Evolutionary conservation across 176 grass and related monocot genomes (phyloP).

Genomic region (Triticum turgidum): DNA sequence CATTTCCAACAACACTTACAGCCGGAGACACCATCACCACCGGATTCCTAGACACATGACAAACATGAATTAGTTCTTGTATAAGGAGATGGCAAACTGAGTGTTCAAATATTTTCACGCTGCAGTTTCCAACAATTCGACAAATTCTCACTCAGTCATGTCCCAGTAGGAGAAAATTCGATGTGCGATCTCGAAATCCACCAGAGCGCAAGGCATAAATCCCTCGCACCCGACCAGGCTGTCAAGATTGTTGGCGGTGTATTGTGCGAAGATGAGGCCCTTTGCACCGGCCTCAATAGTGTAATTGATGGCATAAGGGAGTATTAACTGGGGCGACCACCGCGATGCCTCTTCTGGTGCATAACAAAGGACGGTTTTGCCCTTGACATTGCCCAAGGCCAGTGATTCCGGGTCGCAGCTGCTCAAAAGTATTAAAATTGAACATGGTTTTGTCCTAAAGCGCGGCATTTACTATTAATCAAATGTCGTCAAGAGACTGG

Average conservation of each 20-base stretch:
- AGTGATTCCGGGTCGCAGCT: not conserved
- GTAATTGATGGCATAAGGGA: rapidly evolving
- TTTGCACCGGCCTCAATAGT: not conserved
- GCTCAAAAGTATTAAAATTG: not conserved
- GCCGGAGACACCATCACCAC: not conserved
- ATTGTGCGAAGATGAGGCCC: conserved; percentile 37
- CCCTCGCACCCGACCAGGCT: rapidly evolving
- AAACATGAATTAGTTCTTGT: not conserved
- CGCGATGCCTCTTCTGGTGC: not conserved
- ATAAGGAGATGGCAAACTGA: not conserved
- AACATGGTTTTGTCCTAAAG: no score
- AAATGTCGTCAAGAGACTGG: not conserved
- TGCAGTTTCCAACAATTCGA: not conserved
- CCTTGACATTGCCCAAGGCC: not conserved
- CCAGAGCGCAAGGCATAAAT: not conserved
- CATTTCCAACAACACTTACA: not conserved
- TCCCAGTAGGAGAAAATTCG: not conserved
- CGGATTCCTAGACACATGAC: not conserved
- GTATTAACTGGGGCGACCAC: not conserved
- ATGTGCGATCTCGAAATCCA: not conserved
- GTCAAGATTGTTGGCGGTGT: not conserved
- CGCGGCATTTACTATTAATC: not conserved
- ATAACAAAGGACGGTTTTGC: conserved; percentile 30
- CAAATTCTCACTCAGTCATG: not conserved
- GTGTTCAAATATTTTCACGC: not conserved